Evolutionary conservation across 768 basidiomycete genomes (phyloP), one percentile per base, ranked within the genome.

Genomic region (Trametes punicea): DNA sequence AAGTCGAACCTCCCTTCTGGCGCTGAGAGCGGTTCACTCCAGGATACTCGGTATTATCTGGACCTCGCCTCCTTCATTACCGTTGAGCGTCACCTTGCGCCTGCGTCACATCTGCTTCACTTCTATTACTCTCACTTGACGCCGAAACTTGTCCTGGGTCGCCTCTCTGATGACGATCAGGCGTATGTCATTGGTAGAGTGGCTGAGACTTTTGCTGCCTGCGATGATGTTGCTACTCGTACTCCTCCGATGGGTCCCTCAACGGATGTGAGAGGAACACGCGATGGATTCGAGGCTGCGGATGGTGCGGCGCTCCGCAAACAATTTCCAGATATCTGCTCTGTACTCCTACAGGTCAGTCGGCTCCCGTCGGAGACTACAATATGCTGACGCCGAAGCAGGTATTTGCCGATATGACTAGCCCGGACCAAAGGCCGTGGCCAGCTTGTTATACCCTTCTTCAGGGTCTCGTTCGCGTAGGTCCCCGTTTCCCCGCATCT

Each of bases 241-340:
- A 16, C 33, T 13, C 57, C 57, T 1, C 48, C 52, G 6, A 50
- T 41, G 3, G 57, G 40, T 3, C 57, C 51, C 10, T 51, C 57
- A 4, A 47, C 51, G 5, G 51, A 58, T 39, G n/a, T 31, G 21
- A 58, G 31, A 25, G 33, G 18, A 9, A 9, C 47, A 20, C 51
- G 41, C 3, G 38, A 33, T 6, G 40, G 44, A 13, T 65, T 71
- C 44, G 64, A 59, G 7, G 58, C 62, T 16, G 61, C 64, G 18
- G 67, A 65, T 18, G 68, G 68, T 2, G 65, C 44, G 51, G 65
- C n/a, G 63, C 69, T 81, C 42, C 76, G 73, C 34, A 74, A 73
- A 57, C 78, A 79, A 59, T 68, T 80, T 33, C 72, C 80, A 3
- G 82, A 84, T 56, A 77, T 81, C 7, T 77, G 73, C 36, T 72